phyloP scores from a whole-genome alignment of 73 alveolate species.

The Uronychia binucleata region DNA sequence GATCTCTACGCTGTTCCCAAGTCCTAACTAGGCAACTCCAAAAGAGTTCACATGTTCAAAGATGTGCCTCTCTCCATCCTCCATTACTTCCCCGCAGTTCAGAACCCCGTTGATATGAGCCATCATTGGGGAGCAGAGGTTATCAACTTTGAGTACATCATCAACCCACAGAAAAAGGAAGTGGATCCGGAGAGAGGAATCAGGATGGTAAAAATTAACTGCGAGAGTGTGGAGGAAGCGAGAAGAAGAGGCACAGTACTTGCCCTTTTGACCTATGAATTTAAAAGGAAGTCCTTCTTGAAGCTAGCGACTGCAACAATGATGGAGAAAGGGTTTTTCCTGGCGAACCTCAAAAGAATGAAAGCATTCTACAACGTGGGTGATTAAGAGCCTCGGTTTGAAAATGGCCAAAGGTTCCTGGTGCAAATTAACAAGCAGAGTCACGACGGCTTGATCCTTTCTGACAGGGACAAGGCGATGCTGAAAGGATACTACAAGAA shows the following conservation, averaged over 20 bases:
- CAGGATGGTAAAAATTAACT: constrained; percentile 19
- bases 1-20: constrained; percentile 11
- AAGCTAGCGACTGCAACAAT: background rate
- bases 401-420: background rate
- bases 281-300: background rate
- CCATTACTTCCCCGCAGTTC: background rate
- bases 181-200: background rate
- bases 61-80: background rate
- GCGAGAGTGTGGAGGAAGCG: constrained; percentile 44
- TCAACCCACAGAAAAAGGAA: background rate
- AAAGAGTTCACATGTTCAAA: background rate
- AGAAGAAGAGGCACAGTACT: constrained; percentile 47
- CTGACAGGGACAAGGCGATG: background rate
- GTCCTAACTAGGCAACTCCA: background rate
- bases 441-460: background rate
- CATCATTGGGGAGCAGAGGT: constrained; percentile 17
- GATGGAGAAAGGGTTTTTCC: background rate
- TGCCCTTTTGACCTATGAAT: constrained; percentile 25
- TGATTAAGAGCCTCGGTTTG: background rate
- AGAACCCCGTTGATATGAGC: constrained; percentile 8
- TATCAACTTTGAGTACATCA: constrained; percentile 11
- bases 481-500: constrained; percentile 7
- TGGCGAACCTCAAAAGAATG: background rate
- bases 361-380: background rate
- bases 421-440: background rate